Evolutionary conservation across 345 rosid species (phyloP).

Genomic region (Ailanthus altissimus): DNA sequence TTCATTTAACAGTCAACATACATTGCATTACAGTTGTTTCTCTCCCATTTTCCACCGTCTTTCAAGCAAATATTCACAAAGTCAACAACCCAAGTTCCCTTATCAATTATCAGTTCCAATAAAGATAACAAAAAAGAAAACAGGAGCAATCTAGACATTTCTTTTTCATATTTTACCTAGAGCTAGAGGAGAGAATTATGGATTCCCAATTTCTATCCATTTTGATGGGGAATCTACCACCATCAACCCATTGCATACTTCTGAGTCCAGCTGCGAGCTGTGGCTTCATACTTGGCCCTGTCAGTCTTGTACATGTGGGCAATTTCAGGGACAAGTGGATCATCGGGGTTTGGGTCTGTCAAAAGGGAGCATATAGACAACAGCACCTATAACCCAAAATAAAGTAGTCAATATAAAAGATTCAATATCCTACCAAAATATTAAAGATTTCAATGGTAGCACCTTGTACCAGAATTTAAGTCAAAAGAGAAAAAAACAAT

Average conservation of each 20-base stretch:
- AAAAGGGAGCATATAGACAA: slow-evolving; percentile 22
- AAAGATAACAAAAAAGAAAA: slow-evolving; percentile 1
- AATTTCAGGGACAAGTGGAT: slow-evolving; percentile 23
- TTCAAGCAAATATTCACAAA: slow-evolving; percentile 21
- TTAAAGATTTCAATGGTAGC: background rate
- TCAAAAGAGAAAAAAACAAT: background rate
- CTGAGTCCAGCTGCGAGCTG: slow-evolving; percentile 28
- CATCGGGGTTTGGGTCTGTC: slow-evolving; percentile 22
- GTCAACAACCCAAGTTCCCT: background rate
- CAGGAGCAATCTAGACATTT: background rate
- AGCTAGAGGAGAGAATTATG: background rate
- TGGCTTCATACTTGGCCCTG: slow-evolving; percentile 18
- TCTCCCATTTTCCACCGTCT: background rate
- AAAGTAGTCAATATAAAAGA: background rate
- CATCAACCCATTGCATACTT: slow-evolving; percentile 22
- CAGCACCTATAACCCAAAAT: background rate
- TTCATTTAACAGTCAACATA: slow-evolving; percentile 5
- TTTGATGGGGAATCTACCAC: background rate
- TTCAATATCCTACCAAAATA: background rate
- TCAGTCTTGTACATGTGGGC: slow-evolving; percentile 26
- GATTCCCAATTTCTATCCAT: background rate
- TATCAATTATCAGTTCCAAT: background rate
- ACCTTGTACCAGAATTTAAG: background rate
- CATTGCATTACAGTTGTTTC: slow-evolving; percentile 8
- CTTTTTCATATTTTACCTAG: background rate